Conservation (phyloP, 768 basidiomycete species). For the Agaricus bisporus region DNA sequence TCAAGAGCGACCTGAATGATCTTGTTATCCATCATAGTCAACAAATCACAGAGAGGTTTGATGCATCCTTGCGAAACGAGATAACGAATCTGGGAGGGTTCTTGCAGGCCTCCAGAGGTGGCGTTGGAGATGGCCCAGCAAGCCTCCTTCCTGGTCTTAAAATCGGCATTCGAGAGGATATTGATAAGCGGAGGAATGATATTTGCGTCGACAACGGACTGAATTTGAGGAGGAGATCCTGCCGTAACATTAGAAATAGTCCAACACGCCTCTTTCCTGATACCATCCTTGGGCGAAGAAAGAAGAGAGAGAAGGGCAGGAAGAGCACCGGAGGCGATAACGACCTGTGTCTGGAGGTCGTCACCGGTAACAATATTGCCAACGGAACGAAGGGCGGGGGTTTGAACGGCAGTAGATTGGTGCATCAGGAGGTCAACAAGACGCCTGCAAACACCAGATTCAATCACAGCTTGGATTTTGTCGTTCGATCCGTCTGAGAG, state of each 20-base stretch:
- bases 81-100: conserved; percentile 96
- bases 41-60: conserved; percentile 94
- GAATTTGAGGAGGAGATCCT: conserved; percentile 94
- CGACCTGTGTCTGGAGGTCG: conserved; percentile 98
- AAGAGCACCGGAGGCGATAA: conserved; percentile 96
- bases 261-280: conserved; percentile 99
- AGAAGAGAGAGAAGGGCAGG: conserved; percentile 90
- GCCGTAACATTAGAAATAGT: conserved; percentile 99
- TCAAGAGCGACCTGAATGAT: conserved; percentile 98
- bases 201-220: conserved; percentile 95
- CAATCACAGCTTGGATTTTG: conserved; percentile 99
- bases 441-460: conserved; percentile 94
- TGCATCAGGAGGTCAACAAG: conserved; percentile 97
- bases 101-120: conserved; percentile 94
- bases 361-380: conserved; percentile 99
- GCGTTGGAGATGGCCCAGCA: conserved; percentile 99
- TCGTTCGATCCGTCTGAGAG: conserved; percentile 98
- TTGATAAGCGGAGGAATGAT: conserved; percentile 98
- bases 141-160: conserved; percentile 99
- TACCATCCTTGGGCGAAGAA: conserved; percentile 96
- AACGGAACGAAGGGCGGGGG: conserved; percentile 95
- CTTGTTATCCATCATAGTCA: conserved; percentile 99
- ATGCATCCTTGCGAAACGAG: conserved; percentile 97
- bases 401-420: conserved; percentile 92
- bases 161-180: conserved; percentile 95